phyloP scores from a whole-genome alignment of 345 rosid genomes.

The Microthlaspi erraticum region DNA sequence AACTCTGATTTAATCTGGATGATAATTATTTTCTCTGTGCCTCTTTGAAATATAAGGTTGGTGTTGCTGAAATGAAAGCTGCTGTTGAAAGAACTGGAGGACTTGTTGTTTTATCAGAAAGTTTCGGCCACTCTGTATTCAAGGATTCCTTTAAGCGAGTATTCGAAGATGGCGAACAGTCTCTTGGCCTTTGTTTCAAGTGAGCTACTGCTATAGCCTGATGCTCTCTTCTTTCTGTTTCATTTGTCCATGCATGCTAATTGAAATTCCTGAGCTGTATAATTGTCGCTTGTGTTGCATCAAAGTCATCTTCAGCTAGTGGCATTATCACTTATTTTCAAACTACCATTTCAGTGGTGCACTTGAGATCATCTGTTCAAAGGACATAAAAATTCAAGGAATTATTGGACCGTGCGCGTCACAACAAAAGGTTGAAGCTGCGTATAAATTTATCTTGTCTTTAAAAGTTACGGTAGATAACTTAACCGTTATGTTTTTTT shows the following conservation, averaged over 20 bases:
- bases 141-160: constrained; percentile 92
- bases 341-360: constrained; percentile 65
- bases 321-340: constrained; percentile 37
- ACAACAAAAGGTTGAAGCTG: constrained; percentile 75
- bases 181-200: constrained; percentile 98
- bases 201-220: constrained; percentile 47
- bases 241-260: constrained; percentile 27
- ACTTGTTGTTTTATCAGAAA: constrained; percentile 93
- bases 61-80: constrained; percentile 99
- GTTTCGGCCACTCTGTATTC: constrained; percentile 98
- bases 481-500: constrained; percentile 25
- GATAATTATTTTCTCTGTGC: neutral
- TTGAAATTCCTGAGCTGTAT: neutral
- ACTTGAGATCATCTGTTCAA: constrained; percentile 87
- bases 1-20: neutral
- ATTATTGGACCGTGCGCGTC: constrained; percentile 97
- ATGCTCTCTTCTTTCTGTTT: constrained; percentile 21
- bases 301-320: constrained; percentile 26
- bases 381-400: constrained; percentile 95
- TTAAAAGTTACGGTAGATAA: constrained; percentile 14
- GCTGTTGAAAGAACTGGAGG: constrained; percentile 98
- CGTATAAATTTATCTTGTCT: constrained; percentile 1
- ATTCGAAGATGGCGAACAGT: constrained; percentile 89
- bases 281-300: constrained; percentile 23
- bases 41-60: constrained; percentile 64